Base-by-base conservation (phyloP, 75 land plant genomes). In the Cupressus sempervirens region DNA sequence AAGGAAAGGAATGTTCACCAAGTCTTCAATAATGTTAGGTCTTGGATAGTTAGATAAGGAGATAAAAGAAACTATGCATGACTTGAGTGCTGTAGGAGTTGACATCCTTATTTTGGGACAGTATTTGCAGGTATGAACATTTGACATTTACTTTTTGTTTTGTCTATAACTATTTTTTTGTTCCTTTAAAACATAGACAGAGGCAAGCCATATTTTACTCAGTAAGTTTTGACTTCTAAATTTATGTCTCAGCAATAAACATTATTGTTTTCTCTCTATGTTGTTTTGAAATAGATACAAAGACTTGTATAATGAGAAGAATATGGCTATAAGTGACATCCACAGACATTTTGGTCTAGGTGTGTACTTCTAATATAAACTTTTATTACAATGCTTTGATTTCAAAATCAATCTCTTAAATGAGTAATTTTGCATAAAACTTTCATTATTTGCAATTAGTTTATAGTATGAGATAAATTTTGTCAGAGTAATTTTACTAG, bases 291-390 rank as follows among this genome's bases (percentile, higher is more conserved):
- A 52, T 41, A 82, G 83, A 88, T 98, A 96, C 87, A 97, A 95
- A 3, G 88, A 91, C 84, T 80, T 95, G 1, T 98, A 98, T 70
- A 96, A 86, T 67, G 96, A 94, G 88, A 86, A 98, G 82, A 98
- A 98, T 91, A 99, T 96, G 67, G 95, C 95, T 26, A 95, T 98
- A 70, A 98, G 99, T 87, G 99, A 97, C 26, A 98, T 94, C 82
- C 99, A 98, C 84, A 98, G 97, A 1, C 99, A 98, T 87, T 96
- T 97, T 48, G 99, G 97, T 11, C 99, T 99, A 74, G 99, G 99
- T 20, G 99, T 98, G 18, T 98, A 94, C 88, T 93, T 98, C 76
- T 98, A 98, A 80, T 93, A 98, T 89, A 90, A 93, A 76, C n/a
- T 92, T 96, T 29, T 98, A 98, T 96, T 35, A 94, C 99, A 83